Evolutionary conservation across 495 filamentous ascomycete species (phyloP), one percentile per base, ranked within the genome.

Genomic region (Apodospora peruviana): DNA sequence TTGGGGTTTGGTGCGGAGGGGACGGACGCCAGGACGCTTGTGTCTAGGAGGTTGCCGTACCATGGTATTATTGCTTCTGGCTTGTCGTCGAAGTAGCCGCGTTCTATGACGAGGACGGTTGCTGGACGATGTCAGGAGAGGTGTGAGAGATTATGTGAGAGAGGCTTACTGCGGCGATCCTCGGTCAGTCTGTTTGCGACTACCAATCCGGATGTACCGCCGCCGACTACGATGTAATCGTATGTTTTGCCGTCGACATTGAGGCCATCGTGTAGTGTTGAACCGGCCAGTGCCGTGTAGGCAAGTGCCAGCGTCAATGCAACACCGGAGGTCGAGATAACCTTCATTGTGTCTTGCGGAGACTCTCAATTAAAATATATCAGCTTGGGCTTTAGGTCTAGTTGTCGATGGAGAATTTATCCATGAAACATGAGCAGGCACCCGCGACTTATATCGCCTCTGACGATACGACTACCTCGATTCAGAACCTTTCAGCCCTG

Each of bases 31-130:
- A 57, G 18, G 3, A 61, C 55, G 34, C 48, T 51, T 1, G 41
- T 40, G 40, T 64, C 58, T 1, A 61, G 47, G 2, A 21, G 24
- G 10, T 54, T 52, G 10, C 43, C 57, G 34, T 51, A 62, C 38
- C 40, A 62, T 0, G 60, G 60, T 1, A 62, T 42, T 16, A 57
- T 55, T 2, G 60, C 57, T 29, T 60, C 45, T 4, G 51, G 53
- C 34, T 60, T 62, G 54, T 62, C 41, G 37, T 59, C 53, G 12
- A 62, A 62, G 27, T 53, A 36, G n/a, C 57, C 60, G 17, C 60
- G 25, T 37, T 80, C 77, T 37, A 79, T 67, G 8, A 81, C 67
- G 1, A 72, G 64, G 0, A 81, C 72, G 5, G 61, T 64, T 17
- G 64, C 54, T 53, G 23, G 2, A 14, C 42, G 7, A 36, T 12